Conservation (phyloP, 208 protist species). For the Leishmania tarentolae region DNA sequence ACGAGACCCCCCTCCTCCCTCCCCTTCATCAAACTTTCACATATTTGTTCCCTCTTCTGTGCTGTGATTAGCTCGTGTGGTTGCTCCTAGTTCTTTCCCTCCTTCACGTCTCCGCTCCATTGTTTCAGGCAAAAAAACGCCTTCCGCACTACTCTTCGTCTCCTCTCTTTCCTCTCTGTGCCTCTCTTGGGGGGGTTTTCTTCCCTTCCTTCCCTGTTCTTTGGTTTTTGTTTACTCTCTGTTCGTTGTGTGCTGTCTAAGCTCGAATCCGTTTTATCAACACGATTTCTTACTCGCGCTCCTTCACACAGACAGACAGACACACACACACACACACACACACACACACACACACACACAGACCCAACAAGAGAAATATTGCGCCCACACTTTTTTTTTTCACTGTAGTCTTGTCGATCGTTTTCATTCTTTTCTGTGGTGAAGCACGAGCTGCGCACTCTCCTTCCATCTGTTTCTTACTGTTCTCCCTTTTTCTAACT, state of each 20-base stretch:
- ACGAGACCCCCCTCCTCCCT: background rate
- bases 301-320: background rate
- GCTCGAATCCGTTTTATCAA: background rate
- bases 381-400: background rate
- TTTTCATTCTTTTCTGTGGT: background rate
- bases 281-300: background rate
- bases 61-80: background rate
- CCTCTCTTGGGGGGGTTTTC: slow-evolving; percentile 12
- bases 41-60: background rate
- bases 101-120: background rate
- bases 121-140: background rate
- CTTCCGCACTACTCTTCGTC: background rate
- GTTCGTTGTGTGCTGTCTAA: background rate
- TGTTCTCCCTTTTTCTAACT: background rate
- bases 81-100: background rate
- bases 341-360: background rate
- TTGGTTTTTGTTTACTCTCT: slow-evolving; percentile 1
- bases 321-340: background rate
- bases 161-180: slow-evolving; percentile 8
- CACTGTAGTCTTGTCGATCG: background rate
- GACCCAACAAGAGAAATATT: background rate
- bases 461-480: background rate
- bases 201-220: background rate
- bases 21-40: background rate
- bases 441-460: background rate